A percentile compares a stretch with the other conserved stretches of the same genome.
Conservation (phyloP, 2,329 filamentous ascomycete genomes). For the Shiraia bambusicola region DNA sequence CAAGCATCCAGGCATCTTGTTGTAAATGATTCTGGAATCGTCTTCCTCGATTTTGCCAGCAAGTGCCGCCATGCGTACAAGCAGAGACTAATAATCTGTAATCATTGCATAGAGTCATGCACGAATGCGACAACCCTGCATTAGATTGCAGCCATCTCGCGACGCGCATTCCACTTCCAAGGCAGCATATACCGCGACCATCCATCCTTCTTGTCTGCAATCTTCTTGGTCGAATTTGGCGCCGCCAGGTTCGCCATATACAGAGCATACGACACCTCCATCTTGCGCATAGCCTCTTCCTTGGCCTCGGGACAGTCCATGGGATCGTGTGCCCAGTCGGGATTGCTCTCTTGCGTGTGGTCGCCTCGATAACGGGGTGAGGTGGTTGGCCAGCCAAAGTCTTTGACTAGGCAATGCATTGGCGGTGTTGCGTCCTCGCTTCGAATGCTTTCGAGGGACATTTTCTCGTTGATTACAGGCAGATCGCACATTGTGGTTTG, state of each 20-base stretch:
- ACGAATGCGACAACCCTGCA: too few relatives aligned
- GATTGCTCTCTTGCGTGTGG: slow-evolving; percentile 30
- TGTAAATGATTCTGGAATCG: too few relatives aligned
- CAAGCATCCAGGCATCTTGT: too few relatives aligned
- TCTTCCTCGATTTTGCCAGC: neutral
- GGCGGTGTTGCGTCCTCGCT: slow-evolving; percentile 5
- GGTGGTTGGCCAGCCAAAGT: slow-evolving; percentile 26
- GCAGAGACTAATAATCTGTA: neutral
- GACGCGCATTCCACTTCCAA: slow-evolving; percentile 6
- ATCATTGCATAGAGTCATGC: too few relatives aligned
- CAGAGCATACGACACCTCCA: slow-evolving; percentile 25
- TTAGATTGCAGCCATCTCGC: slow-evolving; percentile 2
- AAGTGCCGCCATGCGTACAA: slow-evolving; percentile 1
- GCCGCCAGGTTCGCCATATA: slow-evolving; percentile 23
- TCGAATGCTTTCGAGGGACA: slow-evolving; percentile 6
- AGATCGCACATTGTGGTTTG: slow-evolving; percentile 10
- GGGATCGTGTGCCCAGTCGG: slow-evolving; percentile 27
- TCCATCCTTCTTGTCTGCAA: slow-evolving; percentile 13
- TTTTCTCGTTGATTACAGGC: slow-evolving; percentile 15
- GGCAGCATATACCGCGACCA: slow-evolving; percentile 24
- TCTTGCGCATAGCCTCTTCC: slow-evolving; percentile 25
- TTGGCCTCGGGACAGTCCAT: slow-evolving; percentile 22
- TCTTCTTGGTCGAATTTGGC: neutral
- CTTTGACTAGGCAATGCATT: slow-evolving; percentile 18
- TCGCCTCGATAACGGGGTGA: slow-evolving; percentile 28